A percentile compares a stretch with the other conserved stretches of the same genome.
These are phyloP conservation scores for Plasmodium sp. DNA, from an alignment of 169 alveolate genomes.

Conservation along the genomic window DNA sequence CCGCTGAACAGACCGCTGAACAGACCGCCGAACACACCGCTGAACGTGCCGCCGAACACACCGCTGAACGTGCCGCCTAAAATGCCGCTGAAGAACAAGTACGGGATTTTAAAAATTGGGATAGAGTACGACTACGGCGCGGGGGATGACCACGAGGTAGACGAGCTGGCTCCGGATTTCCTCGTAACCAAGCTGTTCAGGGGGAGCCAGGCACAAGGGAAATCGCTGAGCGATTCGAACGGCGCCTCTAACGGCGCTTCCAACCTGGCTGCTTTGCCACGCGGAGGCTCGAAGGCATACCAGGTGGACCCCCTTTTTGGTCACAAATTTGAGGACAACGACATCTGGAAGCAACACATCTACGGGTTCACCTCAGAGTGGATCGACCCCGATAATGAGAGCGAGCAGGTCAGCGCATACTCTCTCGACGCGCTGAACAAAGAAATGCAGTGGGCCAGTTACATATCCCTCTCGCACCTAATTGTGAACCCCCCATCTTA, in stretches of 20 bases:
- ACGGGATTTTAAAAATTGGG: conserved; percentile 50
- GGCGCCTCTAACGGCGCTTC: background rate
- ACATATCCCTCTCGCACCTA: conserved; percentile 23
- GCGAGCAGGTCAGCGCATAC: conserved; percentile 6
- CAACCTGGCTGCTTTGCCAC: background rate
- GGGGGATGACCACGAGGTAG: background rate
- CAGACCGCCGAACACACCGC: too few relatives aligned
- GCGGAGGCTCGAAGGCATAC: background rate
- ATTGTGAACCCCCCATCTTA: conserved; percentile 39
- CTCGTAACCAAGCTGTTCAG: conserved; percentile 32
- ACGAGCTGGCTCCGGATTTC: conserved; percentile 32
- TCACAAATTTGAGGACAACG: conserved; percentile 30
- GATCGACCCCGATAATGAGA: conserved; percentile 56
- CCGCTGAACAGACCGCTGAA: background rate
- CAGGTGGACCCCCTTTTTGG: conserved; percentile 66
- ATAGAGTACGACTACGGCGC: conserved; percentile 37
- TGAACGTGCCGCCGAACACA: background rate
- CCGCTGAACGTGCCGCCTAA: background rate
- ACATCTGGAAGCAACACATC: conserved; percentile 48
- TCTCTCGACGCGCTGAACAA: conserved; percentile 56
- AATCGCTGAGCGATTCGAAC: background rate
- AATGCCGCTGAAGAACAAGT: conserved; percentile 71
- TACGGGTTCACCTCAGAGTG: conserved; percentile 60
- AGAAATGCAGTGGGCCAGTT: conserved; percentile 72
- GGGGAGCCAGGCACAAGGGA: background rate